Conservation (phyloP, 192 early-diverging fungal species). For the Spinellus fusiger region DNA sequence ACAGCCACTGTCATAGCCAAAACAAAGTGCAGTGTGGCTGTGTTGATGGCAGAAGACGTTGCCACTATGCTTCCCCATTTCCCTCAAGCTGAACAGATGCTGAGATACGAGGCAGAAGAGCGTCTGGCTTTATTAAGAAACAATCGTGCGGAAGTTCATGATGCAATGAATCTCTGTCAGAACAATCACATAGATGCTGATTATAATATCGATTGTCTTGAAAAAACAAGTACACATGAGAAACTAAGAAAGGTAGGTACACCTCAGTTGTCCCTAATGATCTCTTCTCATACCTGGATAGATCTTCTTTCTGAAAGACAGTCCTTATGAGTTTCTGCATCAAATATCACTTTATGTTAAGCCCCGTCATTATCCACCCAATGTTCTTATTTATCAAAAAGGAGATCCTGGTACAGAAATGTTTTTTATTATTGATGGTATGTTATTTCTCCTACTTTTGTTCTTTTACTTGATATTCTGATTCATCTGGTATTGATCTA, state of each 20-base stretch:
- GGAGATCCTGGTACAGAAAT: constrained; percentile 63
- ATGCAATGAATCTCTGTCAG: neutral
- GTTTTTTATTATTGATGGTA: constrained; percentile 69
- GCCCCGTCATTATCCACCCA: constrained; percentile 47
- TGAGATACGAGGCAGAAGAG: constrained; percentile 56
- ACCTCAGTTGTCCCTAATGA: neutral
- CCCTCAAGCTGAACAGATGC: constrained; percentile 54
- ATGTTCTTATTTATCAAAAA: constrained; percentile 50
- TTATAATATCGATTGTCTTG: constrained; percentile 15
- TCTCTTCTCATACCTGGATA: neutral
- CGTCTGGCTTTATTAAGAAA: constrained; percentile 47
- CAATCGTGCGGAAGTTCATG: constrained; percentile 5
- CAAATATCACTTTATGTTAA: constrained; percentile 35
- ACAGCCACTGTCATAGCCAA: constrained; percentile 65
- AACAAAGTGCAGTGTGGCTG: constrained; percentile 58
- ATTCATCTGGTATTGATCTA: neutral
- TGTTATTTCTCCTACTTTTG: neutral
- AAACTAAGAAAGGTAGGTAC: neutral
- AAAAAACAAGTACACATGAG: neutral
- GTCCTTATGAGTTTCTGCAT: constrained; percentile 39
- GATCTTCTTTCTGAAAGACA: constrained; percentile 41
- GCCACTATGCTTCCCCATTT: constrained; percentile 44
- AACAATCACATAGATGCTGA: neutral
- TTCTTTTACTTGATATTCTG: neutral
- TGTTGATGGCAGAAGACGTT: constrained; percentile 58